A percentile compares a stretch with the other conserved stretches of the same genome.
Evolutionary conservation across 768 basidiomycete genomes (phyloP).

Genomic region (Rhodotorula paludigena): DNA sequence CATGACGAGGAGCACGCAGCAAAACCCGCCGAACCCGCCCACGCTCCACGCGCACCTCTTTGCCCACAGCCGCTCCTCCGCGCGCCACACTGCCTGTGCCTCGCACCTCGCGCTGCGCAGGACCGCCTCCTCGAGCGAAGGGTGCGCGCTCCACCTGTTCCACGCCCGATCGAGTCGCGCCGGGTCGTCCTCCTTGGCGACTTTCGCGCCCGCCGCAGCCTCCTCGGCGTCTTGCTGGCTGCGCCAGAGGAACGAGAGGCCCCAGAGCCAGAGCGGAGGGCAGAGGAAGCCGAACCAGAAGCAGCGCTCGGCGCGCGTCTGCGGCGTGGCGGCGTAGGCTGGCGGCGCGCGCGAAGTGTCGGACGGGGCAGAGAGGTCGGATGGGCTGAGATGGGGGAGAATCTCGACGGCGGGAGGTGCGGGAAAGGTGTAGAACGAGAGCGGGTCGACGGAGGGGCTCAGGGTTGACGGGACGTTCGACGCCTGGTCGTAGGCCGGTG

Average conservation of each 20-base stretch:
- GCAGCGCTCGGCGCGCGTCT: slow-evolving; percentile 15
- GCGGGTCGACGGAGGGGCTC: not conserved
- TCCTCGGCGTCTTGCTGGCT: not conserved
- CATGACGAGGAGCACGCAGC: not conserved
- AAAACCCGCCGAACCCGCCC: not conserved
- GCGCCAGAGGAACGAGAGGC: not conserved
- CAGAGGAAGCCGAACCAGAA: slow-evolving; percentile 29
- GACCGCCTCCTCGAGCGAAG: not conserved
- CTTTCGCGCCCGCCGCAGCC: not conserved
- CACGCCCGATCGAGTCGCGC: not conserved
- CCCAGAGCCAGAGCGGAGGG: slow-evolving; percentile 14
- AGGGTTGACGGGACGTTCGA: not conserved
- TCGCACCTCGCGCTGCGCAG: not conserved
- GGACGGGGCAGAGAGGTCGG: not conserved
- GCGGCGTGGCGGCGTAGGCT: slow-evolving; percentile 7
- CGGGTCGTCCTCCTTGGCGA: too few species aligned
- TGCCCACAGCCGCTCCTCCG: slow-evolving; percentile 23
- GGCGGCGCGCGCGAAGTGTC: not conserved
- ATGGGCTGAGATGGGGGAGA: too few species aligned
- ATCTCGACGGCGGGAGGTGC: not conserved
- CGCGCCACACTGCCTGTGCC: slow-evolving; percentile 7
- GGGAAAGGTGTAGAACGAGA: slow-evolving; percentile 14
- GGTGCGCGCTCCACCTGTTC: not conserved
- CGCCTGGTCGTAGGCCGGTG: too few species aligned
- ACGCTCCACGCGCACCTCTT: slow-evolving; percentile 9